Base-by-base conservation (phyloP, 805 yeast species). In the Sugiyamaella valdiviana region DNA sequence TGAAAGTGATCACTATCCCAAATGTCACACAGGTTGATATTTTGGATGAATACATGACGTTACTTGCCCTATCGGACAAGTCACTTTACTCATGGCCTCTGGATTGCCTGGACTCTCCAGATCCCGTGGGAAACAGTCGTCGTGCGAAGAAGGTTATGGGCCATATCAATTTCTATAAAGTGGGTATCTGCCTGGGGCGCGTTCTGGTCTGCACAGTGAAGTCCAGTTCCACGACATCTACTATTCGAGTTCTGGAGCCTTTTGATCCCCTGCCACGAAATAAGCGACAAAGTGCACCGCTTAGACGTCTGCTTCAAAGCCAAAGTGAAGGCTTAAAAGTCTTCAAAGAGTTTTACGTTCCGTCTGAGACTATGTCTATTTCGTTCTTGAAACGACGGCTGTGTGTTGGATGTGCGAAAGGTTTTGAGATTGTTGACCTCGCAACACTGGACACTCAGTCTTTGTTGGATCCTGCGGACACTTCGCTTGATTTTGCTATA, bases 391-490 rank as follows among this genome's bases (percentile, higher is more conserved):
- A 89, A 63, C 82, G 90, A 3, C 85, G 84, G 60, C 70, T 93
- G 53, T 91, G 97, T 71, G 85, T 93, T 55, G 99, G 99, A 21
- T 93, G 99, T 61, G 83, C 95, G 23, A 87, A 84, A 64, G 99
- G 99, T 0, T 93, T 93, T 71, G 98, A 93, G 69, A 88, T 93
- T 60, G 89, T 93, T 35, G 84, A 95, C 15, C 72, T 90, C 39
- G 85, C 84, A 51, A 86, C 84, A 46, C 83, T 86, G 51, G 85
- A 82, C 51, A 88, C 85, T 66, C 97, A 93, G 67, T 81, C 93
- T 7, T 76, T 93, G 45, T 72, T 93, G 58, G 98, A 93, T 68
- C 96, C 96, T n/a, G 99, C 98, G 0, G 99, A 93, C 62, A 95
- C 98, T 0, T 88, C 97, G 16, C 73, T 93, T 46, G 99, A 93